These are phyloP conservation scores for Naganishia albida DNA, from an alignment of 1,284 basidiomycete species.

Conservation along the genomic window DNA sequence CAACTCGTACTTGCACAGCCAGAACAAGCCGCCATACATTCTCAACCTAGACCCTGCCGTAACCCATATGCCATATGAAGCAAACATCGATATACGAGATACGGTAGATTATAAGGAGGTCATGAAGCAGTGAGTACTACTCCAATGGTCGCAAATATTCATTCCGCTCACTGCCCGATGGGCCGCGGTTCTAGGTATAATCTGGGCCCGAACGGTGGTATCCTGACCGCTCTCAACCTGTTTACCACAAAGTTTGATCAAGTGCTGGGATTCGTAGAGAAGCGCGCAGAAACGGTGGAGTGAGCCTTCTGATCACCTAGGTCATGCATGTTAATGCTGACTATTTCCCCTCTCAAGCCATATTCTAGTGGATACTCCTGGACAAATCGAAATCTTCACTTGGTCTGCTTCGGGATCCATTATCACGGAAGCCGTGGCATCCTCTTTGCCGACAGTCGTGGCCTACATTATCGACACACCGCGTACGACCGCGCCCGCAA, in stretches of 20 bases:
- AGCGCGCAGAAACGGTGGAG: conserved; percentile 83
- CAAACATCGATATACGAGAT: conserved; percentile 97
- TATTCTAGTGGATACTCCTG: conserved; percentile 94
- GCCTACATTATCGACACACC: conserved; percentile 99
- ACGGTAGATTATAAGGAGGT: conserved; percentile 97
- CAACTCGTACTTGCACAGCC: conserved; percentile 76
- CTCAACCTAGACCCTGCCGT: conserved; percentile 98
- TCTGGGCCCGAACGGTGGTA: conserved; percentile 96
- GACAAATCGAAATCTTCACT: conserved; percentile 99
- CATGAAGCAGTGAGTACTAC: conserved; percentile 90
- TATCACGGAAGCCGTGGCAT: conserved; percentile 96
- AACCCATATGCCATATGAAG: conserved; percentile 81
- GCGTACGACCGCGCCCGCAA: conserved; percentile 88
- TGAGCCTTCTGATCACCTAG: conserved; percentile 55
- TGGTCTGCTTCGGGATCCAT: conserved; percentile 99
- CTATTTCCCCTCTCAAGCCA: conserved; percentile 61
- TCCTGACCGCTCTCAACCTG: conserved; percentile 92
- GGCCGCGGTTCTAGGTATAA: conserved; percentile 72
- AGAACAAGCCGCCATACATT: conserved; percentile 76
- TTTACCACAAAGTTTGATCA: conserved; percentile 99
- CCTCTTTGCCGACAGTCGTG: conserved; percentile 87
- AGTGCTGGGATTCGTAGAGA: conserved; percentile 88
- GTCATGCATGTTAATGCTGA: neutral
- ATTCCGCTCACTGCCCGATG: neutral
- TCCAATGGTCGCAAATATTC: neutral